A percentile compares a stretch with the other conserved stretches of the same genome.
These are phyloP conservation scores for Eremothecium sinecaudum DNA, from an alignment of 1,139 yeast genomes.

Conservation along the genomic window DNA sequence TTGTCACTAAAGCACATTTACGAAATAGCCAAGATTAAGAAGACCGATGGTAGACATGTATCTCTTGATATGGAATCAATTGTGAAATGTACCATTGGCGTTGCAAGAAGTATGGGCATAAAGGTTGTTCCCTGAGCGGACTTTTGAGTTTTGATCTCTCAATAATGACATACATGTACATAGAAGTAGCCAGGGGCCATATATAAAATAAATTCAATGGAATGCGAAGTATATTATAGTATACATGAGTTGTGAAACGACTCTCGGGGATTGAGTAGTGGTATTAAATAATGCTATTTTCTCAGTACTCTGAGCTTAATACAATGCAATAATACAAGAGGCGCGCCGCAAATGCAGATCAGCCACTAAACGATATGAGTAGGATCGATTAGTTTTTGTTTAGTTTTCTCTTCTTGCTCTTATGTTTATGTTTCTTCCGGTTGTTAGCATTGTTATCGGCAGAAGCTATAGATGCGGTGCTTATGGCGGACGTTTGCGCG, in stretches of 20 bases:
- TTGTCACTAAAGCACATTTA: slow-evolving; percentile 81
- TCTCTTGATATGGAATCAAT: slow-evolving; percentile 63
- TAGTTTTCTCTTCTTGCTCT: slow-evolving; percentile 25
- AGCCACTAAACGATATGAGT: too few species aligned
- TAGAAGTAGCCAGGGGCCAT: not conserved
- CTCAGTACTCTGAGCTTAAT: too few species aligned
- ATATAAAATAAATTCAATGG: slow-evolving; percentile 1
- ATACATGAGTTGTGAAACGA: too few species aligned
- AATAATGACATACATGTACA: not conserved
- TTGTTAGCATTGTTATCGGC: slow-evolving; percentile 4
- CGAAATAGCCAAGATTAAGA: slow-evolving; percentile 90
- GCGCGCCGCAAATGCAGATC: too few species aligned
- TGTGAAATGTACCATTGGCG: slow-evolving; percentile 73
- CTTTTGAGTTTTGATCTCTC: too few species aligned
- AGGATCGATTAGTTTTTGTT: slow-evolving; percentile 11
- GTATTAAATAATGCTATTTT: too few species aligned
- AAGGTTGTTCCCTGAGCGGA: slow-evolving; percentile 55
- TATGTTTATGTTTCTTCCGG: slow-evolving; percentile 10
- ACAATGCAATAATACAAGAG: too few species aligned
- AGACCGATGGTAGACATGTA: slow-evolving; percentile 74
- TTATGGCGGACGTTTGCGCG: not conserved
- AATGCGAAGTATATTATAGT: too few species aligned
- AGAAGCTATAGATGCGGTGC: slow-evolving; percentile 9
- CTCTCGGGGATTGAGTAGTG: too few species aligned
- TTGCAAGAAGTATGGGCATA: slow-evolving; percentile 83